Evolutionary conservation across 192 early-diverging fungal genomes (phyloP).

Genomic region (Podila horticola): DNA sequence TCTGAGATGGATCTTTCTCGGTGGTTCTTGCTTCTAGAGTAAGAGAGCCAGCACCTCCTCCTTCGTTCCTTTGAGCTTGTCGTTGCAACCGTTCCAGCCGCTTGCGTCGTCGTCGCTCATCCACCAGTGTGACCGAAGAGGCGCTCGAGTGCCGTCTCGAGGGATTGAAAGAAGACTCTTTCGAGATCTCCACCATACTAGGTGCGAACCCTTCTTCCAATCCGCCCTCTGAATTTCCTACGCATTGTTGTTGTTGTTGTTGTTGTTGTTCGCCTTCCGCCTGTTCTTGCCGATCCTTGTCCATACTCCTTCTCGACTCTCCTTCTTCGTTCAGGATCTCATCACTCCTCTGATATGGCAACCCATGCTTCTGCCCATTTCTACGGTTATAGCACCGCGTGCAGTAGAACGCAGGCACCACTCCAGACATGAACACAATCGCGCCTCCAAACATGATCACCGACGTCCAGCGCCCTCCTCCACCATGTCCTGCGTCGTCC

Average conservation of each 20-base stretch:
- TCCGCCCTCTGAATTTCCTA: background rate
- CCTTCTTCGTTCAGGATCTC: background rate
- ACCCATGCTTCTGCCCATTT: background rate
- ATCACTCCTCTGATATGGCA: background rate
- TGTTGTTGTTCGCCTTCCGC: background rate
- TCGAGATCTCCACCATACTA: background rate
- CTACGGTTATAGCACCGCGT: conserved; percentile 12
- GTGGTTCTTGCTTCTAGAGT: background rate
- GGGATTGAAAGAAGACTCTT: background rate
- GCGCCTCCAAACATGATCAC: conserved; percentile 43
- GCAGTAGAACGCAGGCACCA: conserved; percentile 31
- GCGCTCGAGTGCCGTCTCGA: conserved; percentile 10
- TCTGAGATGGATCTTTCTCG: background rate
- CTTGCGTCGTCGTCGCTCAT: background rate
- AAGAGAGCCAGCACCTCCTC: background rate
- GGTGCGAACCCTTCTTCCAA: background rate
- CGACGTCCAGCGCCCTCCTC: conserved; percentile 2
- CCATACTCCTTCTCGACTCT: no score
- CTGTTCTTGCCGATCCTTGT: no score
- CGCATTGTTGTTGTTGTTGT: background rate
- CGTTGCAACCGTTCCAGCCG: background rate
- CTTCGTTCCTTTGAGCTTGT: background rate
- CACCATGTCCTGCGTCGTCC: background rate
- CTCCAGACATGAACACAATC: conserved; percentile 26
- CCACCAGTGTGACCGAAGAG: conserved; percentile 24